Evolutionary conservation across 2,329 filamentous ascomycete genomes (phyloP).

Genomic region (Xylaria sp.): DNA sequence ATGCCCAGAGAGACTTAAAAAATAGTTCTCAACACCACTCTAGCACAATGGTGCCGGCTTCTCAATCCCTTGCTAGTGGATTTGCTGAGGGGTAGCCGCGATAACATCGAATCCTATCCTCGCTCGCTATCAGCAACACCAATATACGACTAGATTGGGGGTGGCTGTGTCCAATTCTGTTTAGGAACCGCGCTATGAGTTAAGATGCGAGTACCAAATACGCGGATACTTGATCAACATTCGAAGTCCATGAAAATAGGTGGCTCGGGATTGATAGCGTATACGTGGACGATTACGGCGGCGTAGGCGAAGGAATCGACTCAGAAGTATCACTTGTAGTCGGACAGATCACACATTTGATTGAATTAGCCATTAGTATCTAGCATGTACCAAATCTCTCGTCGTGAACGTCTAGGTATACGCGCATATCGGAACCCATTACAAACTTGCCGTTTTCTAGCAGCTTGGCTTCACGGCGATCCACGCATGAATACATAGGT

Average conservation of each 20-base stretch:
- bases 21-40: not conserved
- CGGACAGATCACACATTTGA: not conserved
- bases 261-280: not conserved
- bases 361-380: not conserved
- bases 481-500: not conserved
- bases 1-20: not conserved
- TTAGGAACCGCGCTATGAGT: not conserved
- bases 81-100: not conserved
- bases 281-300: not conserved
- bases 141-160: not conserved
- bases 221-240: not conserved
- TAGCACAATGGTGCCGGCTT: not conserved
- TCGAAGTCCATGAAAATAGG: not conserved
- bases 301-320: not conserved
- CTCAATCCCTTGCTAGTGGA: not conserved
- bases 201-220: not conserved
- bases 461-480: not conserved
- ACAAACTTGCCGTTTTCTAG: not conserved
- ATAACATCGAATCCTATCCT: not conserved
- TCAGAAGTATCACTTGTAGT: not conserved
- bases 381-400: not conserved
- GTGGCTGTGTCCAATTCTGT: not conserved
- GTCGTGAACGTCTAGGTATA: not conserved
- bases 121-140: not conserved
- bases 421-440: not conserved